phyloP scores from a whole-genome alignment of 164 flowering plant species.

The Hamamelis virginiana region DNA sequence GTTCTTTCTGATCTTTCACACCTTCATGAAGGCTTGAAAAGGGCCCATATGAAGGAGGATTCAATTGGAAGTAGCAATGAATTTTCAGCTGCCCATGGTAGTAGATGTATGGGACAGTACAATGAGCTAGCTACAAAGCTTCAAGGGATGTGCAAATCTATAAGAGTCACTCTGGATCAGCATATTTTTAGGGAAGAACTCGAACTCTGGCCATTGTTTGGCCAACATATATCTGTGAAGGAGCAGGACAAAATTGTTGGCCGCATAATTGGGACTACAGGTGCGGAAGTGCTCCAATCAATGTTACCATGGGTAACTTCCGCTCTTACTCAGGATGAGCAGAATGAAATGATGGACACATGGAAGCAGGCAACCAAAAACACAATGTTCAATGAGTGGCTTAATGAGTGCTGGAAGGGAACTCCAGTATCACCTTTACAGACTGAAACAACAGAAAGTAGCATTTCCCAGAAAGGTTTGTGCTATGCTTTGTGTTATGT shows the following conservation, averaged over 20 bases:
- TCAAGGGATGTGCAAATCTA: conserved; percentile 97
- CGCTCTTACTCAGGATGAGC: conserved; percentile 94
- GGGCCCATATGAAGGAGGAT: conserved; percentile 16
- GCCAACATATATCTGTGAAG: conserved; percentile 76
- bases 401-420: conserved; percentile 90
- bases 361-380: conserved; percentile 98
- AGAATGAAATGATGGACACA: conserved; percentile 93
- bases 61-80: conserved; percentile 13
- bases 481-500: conserved; percentile 2
- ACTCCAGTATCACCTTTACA: conserved; percentile 36
- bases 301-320: conserved; percentile 99
- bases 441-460: conserved; percentile 35
- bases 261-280: conserved; percentile 94
- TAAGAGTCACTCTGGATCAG: conserved; percentile 83
- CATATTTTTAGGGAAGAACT: conserved; percentile 92
- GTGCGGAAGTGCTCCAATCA: conserved; percentile 97
- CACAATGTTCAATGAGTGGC: conserved; percentile 99
- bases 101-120: conserved; percentile 44
- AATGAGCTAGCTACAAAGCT: conserved; percentile 79
- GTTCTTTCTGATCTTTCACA: conserved; percentile 67
- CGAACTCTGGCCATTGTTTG: conserved; percentile 98
- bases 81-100: conserved; percentile 11
- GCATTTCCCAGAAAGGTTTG: conserved; percentile 50
- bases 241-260: conserved; percentile 98
- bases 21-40: conserved; percentile 52